Conservation (phyloP, 208 protist species). For the Tritrichomonas foetus region DNA sequence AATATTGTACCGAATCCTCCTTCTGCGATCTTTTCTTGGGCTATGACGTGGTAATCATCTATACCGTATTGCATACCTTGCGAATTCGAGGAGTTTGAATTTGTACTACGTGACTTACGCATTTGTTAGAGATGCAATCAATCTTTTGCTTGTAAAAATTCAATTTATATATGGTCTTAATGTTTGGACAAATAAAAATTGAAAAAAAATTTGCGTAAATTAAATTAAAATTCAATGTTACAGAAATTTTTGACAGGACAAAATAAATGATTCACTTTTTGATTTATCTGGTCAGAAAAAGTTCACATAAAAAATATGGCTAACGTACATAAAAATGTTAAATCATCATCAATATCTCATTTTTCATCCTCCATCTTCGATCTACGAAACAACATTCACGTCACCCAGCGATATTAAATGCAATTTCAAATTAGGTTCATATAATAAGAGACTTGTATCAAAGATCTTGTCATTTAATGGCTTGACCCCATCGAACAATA, state of each 20-base stretch:
- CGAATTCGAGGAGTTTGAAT: too few species aligned
- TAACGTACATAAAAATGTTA: not conserved
- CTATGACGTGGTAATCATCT: not conserved
- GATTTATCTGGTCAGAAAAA: too few species aligned
- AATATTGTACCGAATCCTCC: not conserved
- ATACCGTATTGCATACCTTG: not conserved
- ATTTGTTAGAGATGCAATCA: too few species aligned
- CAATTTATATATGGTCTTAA: too few species aligned
- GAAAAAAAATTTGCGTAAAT: too few species aligned
- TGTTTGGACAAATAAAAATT: too few species aligned
- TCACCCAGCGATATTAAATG: not conserved
- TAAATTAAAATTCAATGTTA: too few species aligned
- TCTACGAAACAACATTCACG: not conserved
- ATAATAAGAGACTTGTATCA: not conserved
- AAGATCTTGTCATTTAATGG: not conserved
- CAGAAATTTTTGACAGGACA: too few species aligned
- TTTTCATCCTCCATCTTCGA: not conserved
- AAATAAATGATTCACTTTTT: too few species aligned
- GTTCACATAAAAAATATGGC: not conserved
- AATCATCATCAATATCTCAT: not conserved
- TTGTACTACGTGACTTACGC: too few species aligned
- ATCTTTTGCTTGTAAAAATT: too few species aligned
- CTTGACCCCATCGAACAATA: not conserved
- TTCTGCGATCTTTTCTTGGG: not conserved
- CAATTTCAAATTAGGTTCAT: not conserved